Percentiles rank a stretch among this genome's conserved stretches.
Conservation (phyloP, 1,284 basidiomycete species). For the Malassezia arunalokei region DNA sequence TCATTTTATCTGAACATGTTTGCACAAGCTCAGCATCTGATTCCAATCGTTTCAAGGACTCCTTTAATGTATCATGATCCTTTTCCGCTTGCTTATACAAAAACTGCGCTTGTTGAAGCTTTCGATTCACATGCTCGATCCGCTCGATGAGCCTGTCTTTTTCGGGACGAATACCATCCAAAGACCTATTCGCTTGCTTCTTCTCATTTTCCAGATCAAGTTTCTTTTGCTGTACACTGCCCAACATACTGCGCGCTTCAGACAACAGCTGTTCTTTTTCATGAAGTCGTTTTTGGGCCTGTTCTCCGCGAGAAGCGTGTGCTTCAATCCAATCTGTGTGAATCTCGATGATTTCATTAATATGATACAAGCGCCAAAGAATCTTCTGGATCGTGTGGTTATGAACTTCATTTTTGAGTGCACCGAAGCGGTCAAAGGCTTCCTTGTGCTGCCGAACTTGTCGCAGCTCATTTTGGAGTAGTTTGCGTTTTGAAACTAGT, state of each 20-base stretch:
- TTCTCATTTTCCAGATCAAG: slow-evolving; percentile 22
- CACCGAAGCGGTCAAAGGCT: slow-evolving; percentile 79
- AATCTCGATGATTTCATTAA: slow-evolving; percentile 52
- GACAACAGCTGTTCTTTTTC: slow-evolving; percentile 66
- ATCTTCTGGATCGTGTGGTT: slow-evolving; percentile 67
- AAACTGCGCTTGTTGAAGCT: slow-evolving; percentile 59
- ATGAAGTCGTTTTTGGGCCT: slow-evolving; percentile 66
- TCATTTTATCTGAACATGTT: slow-evolving; percentile 26
- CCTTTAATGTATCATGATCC: slow-evolving; percentile 59
- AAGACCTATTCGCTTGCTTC: slow-evolving; percentile 21
- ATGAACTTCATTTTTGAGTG: slow-evolving; percentile 62
- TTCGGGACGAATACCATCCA: slow-evolving; percentile 27
- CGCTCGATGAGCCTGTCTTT: slow-evolving; percentile 59
- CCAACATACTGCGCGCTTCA: slow-evolving; percentile 21
- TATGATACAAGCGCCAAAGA: slow-evolving; percentile 80
- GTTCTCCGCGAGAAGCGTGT: slow-evolving; percentile 54
- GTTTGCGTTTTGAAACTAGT: slow-evolving; percentile 82
- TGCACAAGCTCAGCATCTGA: slow-evolving; percentile 61
- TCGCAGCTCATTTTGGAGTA: slow-evolving; percentile 86
- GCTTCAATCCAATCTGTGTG: slow-evolving; percentile 30
- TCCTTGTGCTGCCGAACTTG: slow-evolving; percentile 94
- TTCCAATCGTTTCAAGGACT: slow-evolving; percentile 55
- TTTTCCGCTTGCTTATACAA: slow-evolving; percentile 58
- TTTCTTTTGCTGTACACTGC: slow-evolving; percentile 25
- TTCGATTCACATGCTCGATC: slow-evolving; percentile 70